Base-by-base conservation (phyloP, 1,284 basidiomycete species). In the Calocybe gambosa region DNA sequence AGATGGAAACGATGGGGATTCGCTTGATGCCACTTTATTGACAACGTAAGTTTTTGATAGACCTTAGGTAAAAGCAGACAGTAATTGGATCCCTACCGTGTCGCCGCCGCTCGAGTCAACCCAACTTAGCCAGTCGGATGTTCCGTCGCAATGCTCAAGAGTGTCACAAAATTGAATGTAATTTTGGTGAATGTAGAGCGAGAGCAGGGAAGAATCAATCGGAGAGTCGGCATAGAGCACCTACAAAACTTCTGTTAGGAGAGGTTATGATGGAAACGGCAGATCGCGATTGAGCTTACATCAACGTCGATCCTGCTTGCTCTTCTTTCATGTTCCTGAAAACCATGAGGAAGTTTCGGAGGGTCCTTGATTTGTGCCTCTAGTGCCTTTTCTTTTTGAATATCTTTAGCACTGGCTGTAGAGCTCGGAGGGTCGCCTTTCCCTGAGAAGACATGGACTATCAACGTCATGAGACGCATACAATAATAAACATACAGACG, bases 131-230 rank as follows among this genome's bases (percentile, higher is more conserved):
- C 80, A 82, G 25, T 97, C 93, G 16, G 82, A 68, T 1, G 93
- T 65, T 0, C 70, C 73, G 1, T 77, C 76, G 50, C 84, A 85
- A 50, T 98, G 73, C 3, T 94, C 89, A 0, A 95, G 62, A 20
- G 85, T 79, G 33, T 76, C 67, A 58, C 87, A 92, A 61, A 92
- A 99, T 43, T 84, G 81, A 0, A 85, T 77, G 52, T 93, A 90
- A 61, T 97, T 98, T 60, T 98, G 93, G 54, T 98, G 93, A 2
- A 95, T 74, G 63, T 97, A 99, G 3, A 95, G 68, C 5, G 85
- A 84, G 51, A 95, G 88, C 1, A 96, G 72, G 0, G 89, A 89
- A 0, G 90, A 80, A 62, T 98, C 94, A 37, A 99, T 85, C 0
- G 94, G 93, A 0, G 92, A 86, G 52, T 93, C 88, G 0, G 86